Percentiles rank a stretch among this genome's conserved stretches.
Conservation (phyloP, 441 rosid genomes). For the Cnidoscolus chayamansa region DNA sequence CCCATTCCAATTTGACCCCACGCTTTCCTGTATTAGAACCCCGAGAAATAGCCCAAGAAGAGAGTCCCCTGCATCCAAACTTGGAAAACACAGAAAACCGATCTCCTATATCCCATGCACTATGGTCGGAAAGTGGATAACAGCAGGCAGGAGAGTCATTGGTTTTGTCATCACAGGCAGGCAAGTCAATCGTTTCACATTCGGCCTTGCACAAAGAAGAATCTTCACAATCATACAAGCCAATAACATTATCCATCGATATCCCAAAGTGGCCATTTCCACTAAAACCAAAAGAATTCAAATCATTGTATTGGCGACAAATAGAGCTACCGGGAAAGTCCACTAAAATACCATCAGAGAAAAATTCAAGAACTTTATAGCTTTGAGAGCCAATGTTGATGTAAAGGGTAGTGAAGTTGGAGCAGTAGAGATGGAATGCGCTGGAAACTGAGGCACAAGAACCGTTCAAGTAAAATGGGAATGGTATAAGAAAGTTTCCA, state of each 20-base stretch:
- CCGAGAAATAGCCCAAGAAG: constrained; percentile 66
- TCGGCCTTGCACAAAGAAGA: constrained; percentile 67
- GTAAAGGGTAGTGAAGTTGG: constrained; percentile 53
- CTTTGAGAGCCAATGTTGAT: constrained; percentile 44
- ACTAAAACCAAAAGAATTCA: constrained; percentile 49
- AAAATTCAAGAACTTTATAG: constrained; percentile 57
- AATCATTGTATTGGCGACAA: constrained; percentile 67
- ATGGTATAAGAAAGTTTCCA: constrained; percentile 53
- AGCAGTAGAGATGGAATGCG: constrained; percentile 59
- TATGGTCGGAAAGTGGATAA: constrained; percentile 74
- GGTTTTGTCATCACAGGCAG: constrained; percentile 55
- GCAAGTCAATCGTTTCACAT: constrained; percentile 62
- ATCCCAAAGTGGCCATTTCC: constrained; percentile 47
- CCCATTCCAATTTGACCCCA: constrained; percentile 89
- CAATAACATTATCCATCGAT: constrained; percentile 63
- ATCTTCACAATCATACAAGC: constrained; percentile 79
- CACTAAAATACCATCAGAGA: constrained; percentile 63
- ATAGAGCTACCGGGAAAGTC: constrained; percentile 55
- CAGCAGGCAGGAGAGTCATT: constrained; percentile 67
- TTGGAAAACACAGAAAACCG: constrained; percentile 63
- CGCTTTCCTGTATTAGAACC: constrained; percentile 57
- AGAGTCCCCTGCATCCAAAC: constrained; percentile 80
- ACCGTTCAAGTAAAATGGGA: constrained; percentile 58
- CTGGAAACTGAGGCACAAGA: constrained; percentile 36
- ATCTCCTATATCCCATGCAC: constrained; percentile 54